Evolutionary conservation across 768 basidiomycete species (phyloP).

Genomic region (Coprinopsis strossmayeri): DNA sequence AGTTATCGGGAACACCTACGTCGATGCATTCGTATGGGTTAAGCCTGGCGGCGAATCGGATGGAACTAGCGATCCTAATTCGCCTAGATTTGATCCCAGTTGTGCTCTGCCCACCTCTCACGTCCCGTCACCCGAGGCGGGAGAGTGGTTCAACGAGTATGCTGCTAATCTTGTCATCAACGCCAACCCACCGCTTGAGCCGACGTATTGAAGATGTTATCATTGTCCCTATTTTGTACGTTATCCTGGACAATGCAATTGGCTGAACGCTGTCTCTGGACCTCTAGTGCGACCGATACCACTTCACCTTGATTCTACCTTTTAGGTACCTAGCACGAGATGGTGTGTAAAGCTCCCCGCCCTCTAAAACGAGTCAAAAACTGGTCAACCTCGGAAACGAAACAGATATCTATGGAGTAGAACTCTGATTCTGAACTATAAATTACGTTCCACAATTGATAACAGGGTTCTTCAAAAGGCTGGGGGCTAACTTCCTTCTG

Average conservation of each 20-base stretch:
- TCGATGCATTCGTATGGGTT: conserved; percentile 35
- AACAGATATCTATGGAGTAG: neutral
- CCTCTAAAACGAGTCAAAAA: neutral
- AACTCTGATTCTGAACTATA: neutral
- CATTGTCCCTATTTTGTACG: neutral
- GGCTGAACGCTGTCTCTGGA: too few species aligned
- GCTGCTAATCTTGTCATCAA: conserved; percentile 22
- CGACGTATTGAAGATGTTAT: neutral
- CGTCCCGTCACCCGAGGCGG: conserved; percentile 29
- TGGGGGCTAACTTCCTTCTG: neutral
- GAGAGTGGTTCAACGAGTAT: conserved; percentile 28
- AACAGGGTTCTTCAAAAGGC: neutral
- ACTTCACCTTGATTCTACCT: neutral
- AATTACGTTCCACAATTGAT: neutral
- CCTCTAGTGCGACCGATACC: too few species aligned
- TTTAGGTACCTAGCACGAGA: neutral
- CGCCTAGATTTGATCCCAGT: conserved; percentile 24
- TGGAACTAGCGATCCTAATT: conserved; percentile 27
- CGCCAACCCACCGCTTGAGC: conserved; percentile 19
- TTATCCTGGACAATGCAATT: neutral
- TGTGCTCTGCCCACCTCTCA: conserved; percentile 19
- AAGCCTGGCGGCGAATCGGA: conserved; percentile 36
- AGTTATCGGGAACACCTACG: conserved; percentile 18
- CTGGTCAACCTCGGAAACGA: neutral
- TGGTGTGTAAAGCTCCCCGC: neutral